These are phyloP conservation scores for Wickerhamomyces sydowiorum DNA, from an alignment of 805 yeast genomes.

Conservation along the genomic window DNA sequence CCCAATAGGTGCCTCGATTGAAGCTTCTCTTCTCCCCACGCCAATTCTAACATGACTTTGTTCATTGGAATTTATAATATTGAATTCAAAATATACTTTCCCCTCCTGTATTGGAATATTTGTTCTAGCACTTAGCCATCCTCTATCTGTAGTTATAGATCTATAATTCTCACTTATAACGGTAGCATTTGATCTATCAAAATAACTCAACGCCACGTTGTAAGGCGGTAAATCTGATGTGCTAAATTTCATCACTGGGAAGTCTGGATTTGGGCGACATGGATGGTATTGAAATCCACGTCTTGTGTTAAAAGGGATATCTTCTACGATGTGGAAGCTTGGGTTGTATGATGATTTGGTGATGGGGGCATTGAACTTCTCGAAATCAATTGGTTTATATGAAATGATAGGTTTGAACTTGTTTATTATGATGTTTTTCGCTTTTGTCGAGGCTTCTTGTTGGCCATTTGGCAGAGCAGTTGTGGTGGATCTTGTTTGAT, in stretches of 20 bases:
- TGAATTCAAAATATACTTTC: conserved; percentile 70
- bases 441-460: not conserved
- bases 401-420: conserved; percentile 19
- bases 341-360: conserved; percentile 3
- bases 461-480: not conserved
- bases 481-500: conserved; percentile 2
- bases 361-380: conserved; percentile 7
- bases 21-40: conserved; percentile 76
- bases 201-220: conserved; percentile 48
- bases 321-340: conserved; percentile 51
- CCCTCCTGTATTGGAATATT: conserved; percentile 79
- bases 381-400: conserved; percentile 17
- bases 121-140: conserved; percentile 77
- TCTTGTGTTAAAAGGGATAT: conserved; percentile 64
- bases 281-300: conserved; percentile 78
- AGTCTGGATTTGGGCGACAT: conserved; percentile 63
- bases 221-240: conserved; percentile 73
- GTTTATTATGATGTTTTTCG: conserved; percentile 6
- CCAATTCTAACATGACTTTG: conserved; percentile 74
- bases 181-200: conserved; percentile 65
- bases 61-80: conserved; percentile 37
- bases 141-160: conserved; percentile 52
- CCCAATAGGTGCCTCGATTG: conserved; percentile 93
- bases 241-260: conserved; percentile 54
- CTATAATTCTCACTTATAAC: conserved; percentile 31